These are phyloP conservation scores for Penicillium polonicum DNA, from an alignment of 2,329 filamentous ascomycete species.

Conservation along the genomic window DNA sequence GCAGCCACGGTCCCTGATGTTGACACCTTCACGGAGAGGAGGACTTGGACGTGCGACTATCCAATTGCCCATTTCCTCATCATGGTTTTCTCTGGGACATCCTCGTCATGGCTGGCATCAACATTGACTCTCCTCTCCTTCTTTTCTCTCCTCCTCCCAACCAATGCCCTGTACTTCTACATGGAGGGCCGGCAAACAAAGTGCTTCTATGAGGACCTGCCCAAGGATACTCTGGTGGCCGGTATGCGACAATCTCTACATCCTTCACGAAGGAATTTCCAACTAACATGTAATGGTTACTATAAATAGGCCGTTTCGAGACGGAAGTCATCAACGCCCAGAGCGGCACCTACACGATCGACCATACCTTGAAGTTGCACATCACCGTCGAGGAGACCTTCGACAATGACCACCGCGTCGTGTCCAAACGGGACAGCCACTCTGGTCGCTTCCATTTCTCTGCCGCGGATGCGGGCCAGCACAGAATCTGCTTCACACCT, in stretches of 20 bases:
- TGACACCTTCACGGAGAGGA: constrained; percentile 19
- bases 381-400: constrained; percentile 96
- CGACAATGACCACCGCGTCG: constrained; percentile 95
- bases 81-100: constrained; percentile 40
- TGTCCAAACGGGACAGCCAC: constrained; percentile 74
- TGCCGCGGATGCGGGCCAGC: constrained; percentile 89
- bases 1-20: constrained; percentile 28
- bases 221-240: constrained; percentile 94
- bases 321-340: constrained; percentile 80
- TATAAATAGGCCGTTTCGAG: constrained; percentile 69
- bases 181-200: constrained; percentile 82
- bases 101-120: constrained; percentile 40
- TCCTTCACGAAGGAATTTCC: neutral
- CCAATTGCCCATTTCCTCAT: constrained; percentile 15
- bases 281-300: neutral
- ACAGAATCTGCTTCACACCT: constrained; percentile 91
- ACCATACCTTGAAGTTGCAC: constrained; percentile 75
- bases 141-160: constrained; percentile 59
- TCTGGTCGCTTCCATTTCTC: constrained; percentile 92
- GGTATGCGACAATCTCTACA: constrained; percentile 51
- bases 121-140: constrained; percentile 64
- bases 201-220: constrained; percentile 97
- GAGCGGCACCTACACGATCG: constrained; percentile 65
- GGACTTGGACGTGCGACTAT: constrained; percentile 12
- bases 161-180: constrained; percentile 91